phyloP scores from a whole-genome alignment of 352 stramenopile genomes.

The Phytophthora ohioensis region DNA sequence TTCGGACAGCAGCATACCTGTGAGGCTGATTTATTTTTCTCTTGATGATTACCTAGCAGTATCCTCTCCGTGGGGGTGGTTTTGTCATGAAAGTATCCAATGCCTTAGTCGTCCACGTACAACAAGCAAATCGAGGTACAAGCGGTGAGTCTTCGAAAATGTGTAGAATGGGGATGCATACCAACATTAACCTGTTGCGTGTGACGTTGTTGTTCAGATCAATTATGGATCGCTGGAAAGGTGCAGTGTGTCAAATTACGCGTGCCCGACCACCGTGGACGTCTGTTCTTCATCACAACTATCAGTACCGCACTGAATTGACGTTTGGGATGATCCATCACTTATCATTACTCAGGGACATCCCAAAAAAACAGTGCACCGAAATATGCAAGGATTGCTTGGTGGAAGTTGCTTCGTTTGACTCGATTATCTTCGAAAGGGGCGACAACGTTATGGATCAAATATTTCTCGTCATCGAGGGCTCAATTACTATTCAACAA shows the following conservation, averaged over 20 bases:
- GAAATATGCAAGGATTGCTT: constrained; percentile 43
- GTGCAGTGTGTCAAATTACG: constrained; percentile 49
- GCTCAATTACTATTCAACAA: constrained; percentile 50
- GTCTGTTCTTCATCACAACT: constrained; percentile 36
- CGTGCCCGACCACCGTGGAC: constrained; percentile 45
- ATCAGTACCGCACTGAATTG: constrained; percentile 46
- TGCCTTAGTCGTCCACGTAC: not conserved
- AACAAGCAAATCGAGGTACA: not conserved
- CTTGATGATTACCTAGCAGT: constrained; percentile 23
- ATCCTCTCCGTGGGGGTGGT: constrained; percentile 11
- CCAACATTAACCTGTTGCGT: not conserved
- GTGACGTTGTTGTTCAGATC: constrained; percentile 2
- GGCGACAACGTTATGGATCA: constrained; percentile 35
- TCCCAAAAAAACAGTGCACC: constrained; percentile 24
- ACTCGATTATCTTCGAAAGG: constrained; percentile 45
- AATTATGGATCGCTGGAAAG: constrained; percentile 19
- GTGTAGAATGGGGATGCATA: not conserved
- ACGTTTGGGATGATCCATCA: constrained; percentile 45
- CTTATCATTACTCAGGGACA: constrained; percentile 43
- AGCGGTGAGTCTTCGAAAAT: not conserved
- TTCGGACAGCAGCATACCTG: not conserved
- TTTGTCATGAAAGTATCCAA: not conserved
- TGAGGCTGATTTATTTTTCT: constrained; percentile 38
- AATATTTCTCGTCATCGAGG: constrained; percentile 53
- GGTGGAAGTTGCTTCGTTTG: constrained; percentile 40